A percentile compares a stretch with the other conserved stretches of the same genome.
Conservation (phyloP, 2,329 filamentous ascomycete genomes). For the Mariannaea sp. region DNA sequence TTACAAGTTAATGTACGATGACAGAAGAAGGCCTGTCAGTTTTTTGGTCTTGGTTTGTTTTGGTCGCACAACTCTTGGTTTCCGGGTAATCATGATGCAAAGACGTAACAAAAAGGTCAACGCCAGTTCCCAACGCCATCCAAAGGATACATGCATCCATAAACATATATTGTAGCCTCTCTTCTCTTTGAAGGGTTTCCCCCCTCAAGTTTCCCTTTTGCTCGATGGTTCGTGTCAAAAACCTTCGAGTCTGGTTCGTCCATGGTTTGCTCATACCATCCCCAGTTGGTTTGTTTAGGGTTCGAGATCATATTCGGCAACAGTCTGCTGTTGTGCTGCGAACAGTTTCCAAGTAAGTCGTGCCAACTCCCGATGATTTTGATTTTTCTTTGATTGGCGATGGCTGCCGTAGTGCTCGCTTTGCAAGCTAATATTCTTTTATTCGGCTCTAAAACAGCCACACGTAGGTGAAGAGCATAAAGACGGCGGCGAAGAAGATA, state of each 20-base stretch:
- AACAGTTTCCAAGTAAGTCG: too few species aligned
- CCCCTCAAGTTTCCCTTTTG: not conserved
- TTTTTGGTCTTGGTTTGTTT: not conserved
- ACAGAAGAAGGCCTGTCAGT: not conserved
- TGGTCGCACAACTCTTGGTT: slow-evolving; percentile 6
- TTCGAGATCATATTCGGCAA: too few species aligned
- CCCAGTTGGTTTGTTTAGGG: too few species aligned
- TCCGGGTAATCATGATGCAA: slow-evolving; percentile 3
- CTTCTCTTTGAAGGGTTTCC: not conserved
- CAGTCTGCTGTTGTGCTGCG: too few species aligned
- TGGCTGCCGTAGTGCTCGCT: too few species aligned
- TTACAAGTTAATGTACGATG: slow-evolving; percentile 19
- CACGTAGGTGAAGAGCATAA: slow-evolving; percentile 86
- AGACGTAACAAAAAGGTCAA: slow-evolving; percentile 16
- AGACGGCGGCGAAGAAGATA: slow-evolving; percentile 82
- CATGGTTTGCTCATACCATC: too few species aligned
- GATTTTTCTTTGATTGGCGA: too few species aligned
- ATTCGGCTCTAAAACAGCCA: slow-evolving; percentile 72
- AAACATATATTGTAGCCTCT: slow-evolving; percentile 9
- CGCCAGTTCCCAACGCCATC: slow-evolving; percentile 32
- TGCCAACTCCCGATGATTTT: too few species aligned
- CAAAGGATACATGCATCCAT: slow-evolving; percentile 32
- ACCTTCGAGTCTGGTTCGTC: too few species aligned
- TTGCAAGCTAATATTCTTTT: too few species aligned
- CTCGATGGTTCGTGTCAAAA: too few species aligned